phyloP scores from a whole-genome alignment of 2,329 filamentous ascomycete genomes.

The Colletotrichum cuscutae region DNA sequence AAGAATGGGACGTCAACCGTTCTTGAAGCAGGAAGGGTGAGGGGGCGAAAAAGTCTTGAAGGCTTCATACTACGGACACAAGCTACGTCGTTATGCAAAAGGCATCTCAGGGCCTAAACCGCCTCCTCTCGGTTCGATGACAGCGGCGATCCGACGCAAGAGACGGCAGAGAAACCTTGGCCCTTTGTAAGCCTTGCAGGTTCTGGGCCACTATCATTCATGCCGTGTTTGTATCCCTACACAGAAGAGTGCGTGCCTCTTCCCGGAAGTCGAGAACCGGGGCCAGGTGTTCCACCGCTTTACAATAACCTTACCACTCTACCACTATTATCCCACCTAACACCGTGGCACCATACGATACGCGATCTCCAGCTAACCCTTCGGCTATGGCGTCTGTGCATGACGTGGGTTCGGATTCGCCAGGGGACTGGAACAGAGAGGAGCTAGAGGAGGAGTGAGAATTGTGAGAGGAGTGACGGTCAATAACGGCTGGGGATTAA shows the following conservation, averaged over 20 bases:
- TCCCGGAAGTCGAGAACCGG: constrained; percentile 22
- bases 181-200: neutral
- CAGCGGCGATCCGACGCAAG: constrained; percentile 19
- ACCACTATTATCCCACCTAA: neutral
- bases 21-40: neutral
- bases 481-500: neutral
- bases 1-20: neutral
- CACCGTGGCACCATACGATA: constrained; percentile 6
- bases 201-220: neutral
- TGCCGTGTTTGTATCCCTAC: neutral
- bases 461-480: neutral
- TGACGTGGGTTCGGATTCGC: constrained; percentile 17
- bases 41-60: neutral
- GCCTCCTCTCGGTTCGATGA: constrained; percentile 7
- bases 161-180: constrained; percentile 12
- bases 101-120: neutral
- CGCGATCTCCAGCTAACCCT: neutral
- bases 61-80: neutral
- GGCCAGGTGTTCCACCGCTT: constrained; percentile 19
- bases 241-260: neutral
- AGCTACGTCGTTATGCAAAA: neutral
- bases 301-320: neutral
- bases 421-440: neutral
- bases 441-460: neutral
- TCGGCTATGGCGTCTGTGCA: constrained; percentile 9